Percentiles rank a stretch among this genome's conserved stretches.
Conservation (phyloP, 2,329 filamentous ascomycete genomes). For the Bipolaris cookei region DNA sequence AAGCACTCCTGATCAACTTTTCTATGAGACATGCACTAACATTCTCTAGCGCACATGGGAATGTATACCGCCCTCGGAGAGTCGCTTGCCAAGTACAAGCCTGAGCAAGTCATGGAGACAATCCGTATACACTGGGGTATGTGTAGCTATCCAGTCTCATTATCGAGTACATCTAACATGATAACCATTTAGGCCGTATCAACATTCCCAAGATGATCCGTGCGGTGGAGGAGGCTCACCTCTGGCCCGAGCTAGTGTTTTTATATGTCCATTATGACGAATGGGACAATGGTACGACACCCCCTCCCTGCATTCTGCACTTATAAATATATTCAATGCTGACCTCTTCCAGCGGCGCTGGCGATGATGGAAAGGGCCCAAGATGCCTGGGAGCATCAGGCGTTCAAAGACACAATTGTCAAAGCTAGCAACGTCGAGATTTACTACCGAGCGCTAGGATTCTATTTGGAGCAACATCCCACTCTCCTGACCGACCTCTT, state of each 20-base stretch:
- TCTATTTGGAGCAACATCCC: constrained; percentile 97
- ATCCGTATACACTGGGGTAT: constrained; percentile 92
- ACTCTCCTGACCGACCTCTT: constrained; percentile 94
- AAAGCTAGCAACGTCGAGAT: constrained; percentile 99
- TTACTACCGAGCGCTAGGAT: constrained; percentile 96
- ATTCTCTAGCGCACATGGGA: constrained; percentile 72
- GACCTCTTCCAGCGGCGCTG: constrained; percentile 67
- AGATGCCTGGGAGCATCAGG: constrained; percentile 98
- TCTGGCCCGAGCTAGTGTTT: constrained; percentile 93
- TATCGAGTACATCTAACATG: background rate
- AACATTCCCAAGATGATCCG: constrained; percentile 97
- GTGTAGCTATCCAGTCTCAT: background rate
- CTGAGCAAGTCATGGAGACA: constrained; percentile 97
- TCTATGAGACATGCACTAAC: background rate
- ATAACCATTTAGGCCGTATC: constrained; percentile 64
- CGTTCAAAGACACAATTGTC: constrained; percentile 98
- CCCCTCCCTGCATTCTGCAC: no score
- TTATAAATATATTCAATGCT: no score
- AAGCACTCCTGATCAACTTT: background rate
- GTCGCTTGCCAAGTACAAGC: constrained; percentile 87
- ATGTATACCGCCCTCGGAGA: constrained; percentile 96
- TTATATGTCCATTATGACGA: constrained; percentile 98
- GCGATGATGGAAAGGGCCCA: constrained; percentile 98
- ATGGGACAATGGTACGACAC: constrained; percentile 72
- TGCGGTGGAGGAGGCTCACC: constrained; percentile 88